Evolutionary conservation across 768 basidiomycete species (phyloP), one percentile per base, ranked within the genome.

Genomic region (Kockovaella imperatae): DNA sequence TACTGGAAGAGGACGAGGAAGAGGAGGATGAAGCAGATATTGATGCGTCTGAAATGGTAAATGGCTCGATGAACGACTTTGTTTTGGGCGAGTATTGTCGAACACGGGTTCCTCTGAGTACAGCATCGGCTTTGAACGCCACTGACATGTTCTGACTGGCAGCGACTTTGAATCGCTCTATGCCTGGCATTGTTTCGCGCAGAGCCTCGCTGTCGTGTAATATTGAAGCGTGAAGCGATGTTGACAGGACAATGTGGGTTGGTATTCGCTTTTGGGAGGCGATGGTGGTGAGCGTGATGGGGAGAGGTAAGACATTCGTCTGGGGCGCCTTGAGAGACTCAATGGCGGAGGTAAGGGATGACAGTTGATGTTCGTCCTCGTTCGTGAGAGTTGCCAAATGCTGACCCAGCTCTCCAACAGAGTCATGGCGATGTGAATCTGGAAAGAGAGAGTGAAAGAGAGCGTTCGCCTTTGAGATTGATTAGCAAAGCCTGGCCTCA

Each of bases 161-260:
- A 2, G 93, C 90, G 29, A 84, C 71, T 70, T 88, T 84, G 78
- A 89, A 96, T 30, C 90, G 76, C 66, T 88, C 87, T 26, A 88
- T 72, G 6, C 84, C 82, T 4, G 89, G 89, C 23, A 83, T 74
- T 17, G 77, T 69, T 15, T 75, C 67, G 15, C 90, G 79, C 47
- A 95, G 75, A 5, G 64, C 71, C 66, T 93, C 90, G 4, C 67
- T 67, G 51, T 79, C 77, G 28, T 56, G 32, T 29, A 96, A 77
- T 49, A 95, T 86, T 24, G 80, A 76, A 0, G 93, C 88, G 71
- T 95, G 90, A 28, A 93, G 74, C 4, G 82, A 77, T 2, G 86
- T 85, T 10, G 90, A 96, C 5, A 82, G 79, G 38, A 96, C 91
- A 52, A 97, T 87, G 28, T 79, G 74, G n/a, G 89, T 83, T 21